Conservation (phyloP, 164 flowering plant genomes). For the Amborella trichopoda region DNA sequence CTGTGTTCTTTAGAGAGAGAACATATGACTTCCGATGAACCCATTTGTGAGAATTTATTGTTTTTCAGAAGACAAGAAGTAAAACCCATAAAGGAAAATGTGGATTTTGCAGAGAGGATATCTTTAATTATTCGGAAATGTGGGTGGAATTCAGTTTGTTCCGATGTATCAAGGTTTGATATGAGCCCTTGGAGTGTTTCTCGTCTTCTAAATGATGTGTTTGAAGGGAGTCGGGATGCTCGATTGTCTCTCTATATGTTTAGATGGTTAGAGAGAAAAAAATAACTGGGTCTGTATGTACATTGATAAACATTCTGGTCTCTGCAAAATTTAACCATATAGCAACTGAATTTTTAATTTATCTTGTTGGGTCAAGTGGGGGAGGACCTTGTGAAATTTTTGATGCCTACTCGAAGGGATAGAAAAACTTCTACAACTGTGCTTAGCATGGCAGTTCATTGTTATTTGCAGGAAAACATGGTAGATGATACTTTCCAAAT, state of each 20-base stretch:
- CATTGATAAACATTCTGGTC: constrained; percentile 33
- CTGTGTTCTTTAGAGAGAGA: too few species aligned
- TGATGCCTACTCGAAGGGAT: constrained; percentile 10
- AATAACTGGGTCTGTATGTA: constrained; percentile 17
- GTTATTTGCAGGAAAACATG: constrained; percentile 26
- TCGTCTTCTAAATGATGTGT: constrained; percentile 24
- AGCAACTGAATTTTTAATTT: constrained; percentile 19
- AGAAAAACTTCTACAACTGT: constrained; percentile 16
- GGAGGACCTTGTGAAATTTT: constrained; percentile 9
- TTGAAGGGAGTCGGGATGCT: constrained; percentile 24
- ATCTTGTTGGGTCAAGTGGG: constrained; percentile 13
- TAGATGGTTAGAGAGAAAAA: constrained; percentile 23
- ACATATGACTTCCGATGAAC: too few species aligned
- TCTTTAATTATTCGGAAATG: constrained; percentile 13
- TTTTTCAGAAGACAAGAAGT: too few species aligned
- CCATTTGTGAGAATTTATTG: too few species aligned
- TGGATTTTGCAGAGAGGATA: constrained; percentile 3
- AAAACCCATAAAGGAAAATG: too few species aligned
- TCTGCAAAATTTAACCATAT: constrained; percentile 30
- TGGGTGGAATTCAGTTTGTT: constrained; percentile 17
- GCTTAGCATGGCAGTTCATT: constrained; percentile 29
- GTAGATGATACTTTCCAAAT: constrained; percentile 11
- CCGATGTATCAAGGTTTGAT: constrained; percentile 7
- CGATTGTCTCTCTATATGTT: constrained; percentile 26
- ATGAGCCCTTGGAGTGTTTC: constrained; percentile 14